A percentile compares a stretch with the other conserved stretches of the same genome.
Evolutionary conservation across 1,284 basidiomycete species (phyloP).

Genomic region (Ustilago xerochloae): DNA sequence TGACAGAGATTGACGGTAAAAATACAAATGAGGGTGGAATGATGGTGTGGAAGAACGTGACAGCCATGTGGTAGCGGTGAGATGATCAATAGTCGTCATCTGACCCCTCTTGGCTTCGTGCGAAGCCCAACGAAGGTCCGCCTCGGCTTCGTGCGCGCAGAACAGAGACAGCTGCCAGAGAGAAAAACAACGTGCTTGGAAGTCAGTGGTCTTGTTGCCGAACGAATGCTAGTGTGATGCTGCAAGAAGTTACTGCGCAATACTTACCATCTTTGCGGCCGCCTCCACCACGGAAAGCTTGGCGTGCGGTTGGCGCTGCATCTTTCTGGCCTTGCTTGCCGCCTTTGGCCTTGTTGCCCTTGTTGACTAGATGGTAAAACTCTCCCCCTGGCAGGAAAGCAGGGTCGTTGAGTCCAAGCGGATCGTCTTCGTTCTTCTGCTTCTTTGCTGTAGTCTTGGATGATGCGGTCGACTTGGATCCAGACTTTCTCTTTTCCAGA

Average conservation of each 20-base stretch:
- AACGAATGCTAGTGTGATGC: not conserved
- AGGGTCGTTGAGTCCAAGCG: constrained; percentile 61
- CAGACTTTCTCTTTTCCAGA: constrained; percentile 10
- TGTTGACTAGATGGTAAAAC: constrained; percentile 45
- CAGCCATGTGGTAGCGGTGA: not conserved
- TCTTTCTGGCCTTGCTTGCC: constrained; percentile 15
- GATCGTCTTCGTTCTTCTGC: constrained; percentile 55
- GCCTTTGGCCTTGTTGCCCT: constrained; percentile 24
- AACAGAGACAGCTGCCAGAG: constrained; percentile 23
- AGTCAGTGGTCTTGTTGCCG: not conserved
- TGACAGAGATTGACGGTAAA: constrained; percentile 7
- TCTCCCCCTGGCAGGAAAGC: constrained; percentile 62
- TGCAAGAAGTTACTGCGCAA: not conserved
- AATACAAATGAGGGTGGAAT: constrained; percentile 15
- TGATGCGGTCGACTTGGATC: constrained; percentile 4
- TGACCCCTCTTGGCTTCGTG: constrained; percentile 36
- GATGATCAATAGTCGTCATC: constrained; percentile 23
- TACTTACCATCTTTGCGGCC: constrained; percentile 23
- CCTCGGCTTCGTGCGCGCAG: constrained; percentile 36
- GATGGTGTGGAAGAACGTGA: not conserved
- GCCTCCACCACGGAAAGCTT: constrained; percentile 40
- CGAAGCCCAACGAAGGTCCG: constrained; percentile 43
- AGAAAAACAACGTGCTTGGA: not conserved
- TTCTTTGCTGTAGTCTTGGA: constrained; percentile 13
- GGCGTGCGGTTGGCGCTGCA: constrained; percentile 16